These are phyloP conservation scores for Castanea sativa DNA, from an alignment of 306 rosid genomes.

Conservation along the genomic window DNA sequence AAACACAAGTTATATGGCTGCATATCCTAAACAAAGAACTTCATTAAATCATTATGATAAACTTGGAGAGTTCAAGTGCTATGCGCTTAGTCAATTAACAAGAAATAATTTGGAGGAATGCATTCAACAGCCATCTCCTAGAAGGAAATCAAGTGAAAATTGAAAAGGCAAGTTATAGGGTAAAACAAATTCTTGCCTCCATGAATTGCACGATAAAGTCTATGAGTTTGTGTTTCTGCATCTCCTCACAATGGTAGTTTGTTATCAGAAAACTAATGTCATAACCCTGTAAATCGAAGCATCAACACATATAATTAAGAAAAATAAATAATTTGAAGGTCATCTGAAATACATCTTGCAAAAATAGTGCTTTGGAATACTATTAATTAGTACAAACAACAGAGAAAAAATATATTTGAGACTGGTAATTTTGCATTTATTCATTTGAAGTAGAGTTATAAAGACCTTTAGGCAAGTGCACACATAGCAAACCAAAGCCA, in stretches of 20 bases:
- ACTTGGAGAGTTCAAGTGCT: neutral
- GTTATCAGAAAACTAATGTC: conserved; percentile 96
- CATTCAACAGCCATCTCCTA: neutral
- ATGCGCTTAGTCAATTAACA: neutral
- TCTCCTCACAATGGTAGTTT: conserved; percentile 91
- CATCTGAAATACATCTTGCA: neutral
- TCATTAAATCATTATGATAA: neutral
- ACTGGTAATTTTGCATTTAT: neutral
- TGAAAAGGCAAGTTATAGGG: conserved; percentile 17
- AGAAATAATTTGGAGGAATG: neutral
- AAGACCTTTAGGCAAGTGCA: neutral
- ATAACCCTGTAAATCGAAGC: conserved; percentile 71
- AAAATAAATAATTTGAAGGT: neutral
- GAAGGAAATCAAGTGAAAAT: conserved; percentile 1
- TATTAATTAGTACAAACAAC: neutral
- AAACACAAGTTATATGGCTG: neutral
- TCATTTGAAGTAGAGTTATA: neutral
- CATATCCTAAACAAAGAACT: neutral
- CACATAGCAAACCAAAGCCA: neutral
- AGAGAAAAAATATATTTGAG: neutral
- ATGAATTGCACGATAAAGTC: conserved; percentile 95
- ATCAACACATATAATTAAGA: neutral
- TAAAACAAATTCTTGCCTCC: conserved; percentile 72
- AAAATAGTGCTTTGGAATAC: neutral
- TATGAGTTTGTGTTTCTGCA: conserved; percentile 95